Base-by-base conservation (phyloP, 2,329 filamentous ascomycete species). In the Paraphoma chrysanthemicola region DNA sequence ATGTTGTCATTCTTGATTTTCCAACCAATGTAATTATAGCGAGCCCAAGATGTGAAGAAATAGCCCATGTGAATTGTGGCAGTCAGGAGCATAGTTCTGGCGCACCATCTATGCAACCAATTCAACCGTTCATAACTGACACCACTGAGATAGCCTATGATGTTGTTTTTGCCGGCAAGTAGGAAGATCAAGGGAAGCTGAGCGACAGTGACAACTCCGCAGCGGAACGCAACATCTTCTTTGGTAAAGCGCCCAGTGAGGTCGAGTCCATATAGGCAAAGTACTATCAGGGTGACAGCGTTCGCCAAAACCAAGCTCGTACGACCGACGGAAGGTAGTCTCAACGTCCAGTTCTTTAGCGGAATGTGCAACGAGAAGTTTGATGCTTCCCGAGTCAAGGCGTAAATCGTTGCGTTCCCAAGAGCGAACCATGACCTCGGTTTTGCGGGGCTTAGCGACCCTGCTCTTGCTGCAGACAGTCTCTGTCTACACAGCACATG, bases 21-120 rank as follows among this genome's bases (percentile, higher is more conserved):
- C 17, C 80, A 76, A 41, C 83, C 75, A 30, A 90, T 80, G 55
- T 89, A 86, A 52, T 85, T 82, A 53, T 85, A 85, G 10, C 79
- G 78, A 28, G 82, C 82, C 86, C 88, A 66, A 9, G 59, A 56
- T 50, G 62, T 62, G 76, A 87, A 88, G 71, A 90, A 91, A 71
- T 89, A 86, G 64, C 86, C 89, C 57, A 90, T 88, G 65, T 92
- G 89, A 3, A 91, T 82, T 1, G 88, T 87, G 1, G 85, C 86
- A 0, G 87, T 90, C 14, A 91, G 77, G 36, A 91, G 83, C 77
- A 91, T 85, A 53, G 87, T 89, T 56, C 89, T 83, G 3, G 86
- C 87, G 9, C 88, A 85, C 89, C 89, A 92, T 57, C 89, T 83
- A 67, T 92, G 89, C 50, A 91, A 75, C 89, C 89, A 91, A 71